Conservation (phyloP, 2,329 filamentous ascomycete genomes). For the Aureobasidium sp. region DNA sequence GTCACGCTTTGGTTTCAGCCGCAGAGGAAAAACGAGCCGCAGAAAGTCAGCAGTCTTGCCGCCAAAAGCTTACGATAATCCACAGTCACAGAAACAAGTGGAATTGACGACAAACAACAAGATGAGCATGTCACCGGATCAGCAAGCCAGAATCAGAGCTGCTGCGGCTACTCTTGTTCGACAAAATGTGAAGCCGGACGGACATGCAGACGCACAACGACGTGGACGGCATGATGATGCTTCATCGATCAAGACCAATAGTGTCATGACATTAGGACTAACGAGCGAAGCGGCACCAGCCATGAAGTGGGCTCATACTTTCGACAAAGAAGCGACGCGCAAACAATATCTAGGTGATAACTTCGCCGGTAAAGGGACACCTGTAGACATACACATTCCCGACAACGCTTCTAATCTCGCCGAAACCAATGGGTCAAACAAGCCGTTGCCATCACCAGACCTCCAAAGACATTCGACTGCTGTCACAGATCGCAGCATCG, state of each 20-base stretch:
- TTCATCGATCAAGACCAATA: conserved; percentile 68
- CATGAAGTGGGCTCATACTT: conserved; percentile 94
- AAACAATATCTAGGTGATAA: conserved; percentile 75
- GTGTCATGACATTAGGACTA: conserved; percentile 82
- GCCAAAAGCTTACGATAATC: conserved; percentile 30
- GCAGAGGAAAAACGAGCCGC: conserved; percentile 63
- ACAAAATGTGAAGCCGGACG: conserved; percentile 53
- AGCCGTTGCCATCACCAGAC: neutral
- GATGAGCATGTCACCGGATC: conserved; percentile 78
- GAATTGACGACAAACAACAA: conserved; percentile 59
- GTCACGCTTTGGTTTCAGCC: conserved; percentile 74
- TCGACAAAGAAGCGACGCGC: conserved; percentile 81
- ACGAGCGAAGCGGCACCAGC: conserved; percentile 83
- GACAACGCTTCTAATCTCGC: conserved; percentile 15
- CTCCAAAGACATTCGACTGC: neutral
- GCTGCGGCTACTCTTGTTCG: conserved; percentile 79
- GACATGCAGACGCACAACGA: conserved; percentile 47
- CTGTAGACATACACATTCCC: conserved; percentile 30
- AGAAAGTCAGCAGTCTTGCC: conserved; percentile 55
- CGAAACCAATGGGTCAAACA: conserved; percentile 13
- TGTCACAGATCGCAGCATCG: neutral
- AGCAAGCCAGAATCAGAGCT: conserved; percentile 86
- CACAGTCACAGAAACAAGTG: conserved; percentile 31
- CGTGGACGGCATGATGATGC: conserved; percentile 48
- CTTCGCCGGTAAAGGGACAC: conserved; percentile 61